phyloP scores from a whole-genome alignment of 768 basidiomycete genomes.

The Antrodiella citrinella region DNA sequence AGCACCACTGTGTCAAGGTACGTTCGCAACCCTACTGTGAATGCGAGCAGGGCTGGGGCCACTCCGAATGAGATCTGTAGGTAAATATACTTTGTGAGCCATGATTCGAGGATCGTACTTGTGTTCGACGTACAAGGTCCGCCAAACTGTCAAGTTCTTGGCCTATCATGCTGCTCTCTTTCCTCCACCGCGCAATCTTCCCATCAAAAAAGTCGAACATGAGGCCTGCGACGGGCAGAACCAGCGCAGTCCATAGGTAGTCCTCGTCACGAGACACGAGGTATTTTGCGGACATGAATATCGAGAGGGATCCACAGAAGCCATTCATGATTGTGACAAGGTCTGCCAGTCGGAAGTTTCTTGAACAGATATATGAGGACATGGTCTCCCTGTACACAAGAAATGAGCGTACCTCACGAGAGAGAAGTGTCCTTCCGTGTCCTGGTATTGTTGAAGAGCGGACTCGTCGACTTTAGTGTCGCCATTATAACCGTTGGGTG shows the following conservation, averaged over 20 bases:
- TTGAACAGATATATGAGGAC: conserved; percentile 26
- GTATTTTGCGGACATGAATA: conserved; percentile 90
- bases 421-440: conserved; percentile 93
- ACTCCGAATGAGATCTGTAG: conserved; percentile 93
- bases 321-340: conserved; percentile 99
- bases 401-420: conserved; percentile 68
- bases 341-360: conserved; percentile 97
- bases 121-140: conserved; percentile 69
- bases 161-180: conserved; percentile 89
- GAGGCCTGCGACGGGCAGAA: conserved; percentile 85
- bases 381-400: conserved; percentile 14
- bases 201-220: conserved; percentile 98
- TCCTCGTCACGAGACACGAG: conserved; percentile 70
- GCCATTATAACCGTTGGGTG: conserved; percentile 15
- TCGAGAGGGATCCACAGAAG: conserved; percentile 91
- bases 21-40: conserved; percentile 84
- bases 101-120: not conserved
- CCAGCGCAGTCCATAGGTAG: conserved; percentile 81
- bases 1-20: conserved; percentile 84
- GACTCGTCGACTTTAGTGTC: conserved; percentile 19
- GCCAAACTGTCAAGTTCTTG: conserved; percentile 97
- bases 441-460: conserved; percentile 73
- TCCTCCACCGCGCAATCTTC: conserved; percentile 96
- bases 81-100: not conserved
- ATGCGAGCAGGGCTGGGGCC: conserved; percentile 89